A percentile compares a stretch with the other conserved stretches of the same genome.
These are phyloP conservation scores for Psidium guajava DNA, from an alignment of 345 rosid species.

Conservation along the genomic window DNA sequence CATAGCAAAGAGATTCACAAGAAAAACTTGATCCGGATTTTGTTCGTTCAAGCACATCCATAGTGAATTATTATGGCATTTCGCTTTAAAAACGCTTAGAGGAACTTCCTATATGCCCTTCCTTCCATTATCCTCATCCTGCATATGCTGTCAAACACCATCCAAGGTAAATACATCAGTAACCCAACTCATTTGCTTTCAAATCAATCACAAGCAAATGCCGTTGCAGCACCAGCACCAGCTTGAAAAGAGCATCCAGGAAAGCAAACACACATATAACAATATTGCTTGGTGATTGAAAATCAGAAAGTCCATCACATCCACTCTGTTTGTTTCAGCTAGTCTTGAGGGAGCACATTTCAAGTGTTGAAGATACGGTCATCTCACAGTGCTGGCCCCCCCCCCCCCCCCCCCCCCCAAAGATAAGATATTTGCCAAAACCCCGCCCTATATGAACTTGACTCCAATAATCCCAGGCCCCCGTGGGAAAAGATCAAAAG, in stretches of 20 bases:
- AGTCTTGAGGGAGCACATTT: neutral
- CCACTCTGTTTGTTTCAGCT: neutral
- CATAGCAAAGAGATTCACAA: neutral
- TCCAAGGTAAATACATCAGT: neutral
- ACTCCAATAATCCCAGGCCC: neutral
- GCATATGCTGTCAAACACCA: conserved; percentile 55
- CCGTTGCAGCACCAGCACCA: neutral
- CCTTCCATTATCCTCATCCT: conserved; percentile 85
- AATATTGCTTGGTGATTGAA: neutral
- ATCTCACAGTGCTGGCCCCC: neutral
- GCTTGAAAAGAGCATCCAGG: neutral
- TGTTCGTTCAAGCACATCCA: neutral
- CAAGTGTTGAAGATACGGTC: neutral
- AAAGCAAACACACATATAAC: neutral
- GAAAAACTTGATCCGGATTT: neutral
- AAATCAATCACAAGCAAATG: neutral
- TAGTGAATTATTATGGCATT: neutral
- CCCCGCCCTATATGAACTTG: neutral
- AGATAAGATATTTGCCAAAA: neutral
- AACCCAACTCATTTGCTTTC: neutral
- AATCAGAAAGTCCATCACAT: neutral
- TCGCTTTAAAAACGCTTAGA: conserved; percentile 19
- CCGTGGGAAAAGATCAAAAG: neutral
- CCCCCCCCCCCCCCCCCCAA: no score
- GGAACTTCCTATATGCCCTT: conserved; percentile 74